Evolutionary conservation across 805 yeast species (phyloP).

Genomic region (Metschnikowia lunata): DNA sequence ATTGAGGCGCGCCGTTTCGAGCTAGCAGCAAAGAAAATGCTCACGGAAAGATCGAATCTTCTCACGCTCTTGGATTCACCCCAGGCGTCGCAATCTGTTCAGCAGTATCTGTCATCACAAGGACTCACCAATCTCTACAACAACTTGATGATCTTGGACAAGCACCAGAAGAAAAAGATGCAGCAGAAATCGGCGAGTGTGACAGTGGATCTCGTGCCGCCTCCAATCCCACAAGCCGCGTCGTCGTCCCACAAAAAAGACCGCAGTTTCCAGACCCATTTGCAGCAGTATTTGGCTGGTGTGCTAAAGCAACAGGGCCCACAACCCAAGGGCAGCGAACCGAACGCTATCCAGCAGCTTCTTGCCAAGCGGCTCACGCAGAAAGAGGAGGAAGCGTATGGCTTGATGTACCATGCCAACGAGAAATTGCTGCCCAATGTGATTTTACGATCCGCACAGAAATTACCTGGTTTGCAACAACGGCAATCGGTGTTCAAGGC

Average conservation of each 20-base stretch:
- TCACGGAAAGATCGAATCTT: constrained; percentile 74
- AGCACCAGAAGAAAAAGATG: constrained; percentile 51
- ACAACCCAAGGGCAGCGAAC: constrained; percentile 30
- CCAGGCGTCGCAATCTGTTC: constrained; percentile 65
- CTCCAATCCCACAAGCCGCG: constrained; percentile 49
- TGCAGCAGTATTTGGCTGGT: constrained; percentile 40
- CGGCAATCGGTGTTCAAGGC: constrained; percentile 79
- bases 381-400: constrained; percentile 81
- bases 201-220: constrained; percentile 47
- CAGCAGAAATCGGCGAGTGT: constrained; percentile 32
- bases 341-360: constrained; percentile 38
- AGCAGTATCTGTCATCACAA: constrained; percentile 76
- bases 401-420: constrained; percentile 67
- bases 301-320: constrained; percentile 32
- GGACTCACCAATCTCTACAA: constrained; percentile 85
- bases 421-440: constrained; percentile 80
- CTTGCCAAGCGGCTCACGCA: constrained; percentile 56
- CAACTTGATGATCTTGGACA: constrained; percentile 68
- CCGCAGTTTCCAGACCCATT: constrained; percentile 40
- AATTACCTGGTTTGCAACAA: constrained; percentile 41
- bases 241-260: constrained; percentile 45
- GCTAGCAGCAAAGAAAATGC: constrained; percentile 83
- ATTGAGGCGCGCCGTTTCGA: constrained; percentile 92
- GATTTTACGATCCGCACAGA: constrained; percentile 63
- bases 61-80: constrained; percentile 84